A percentile compares a stretch with the other conserved stretches of the same genome.
These are phyloP conservation scores for Trypanosomatidae sp. DNA, from an alignment of 208 protist species.

Conservation along the genomic window DNA sequence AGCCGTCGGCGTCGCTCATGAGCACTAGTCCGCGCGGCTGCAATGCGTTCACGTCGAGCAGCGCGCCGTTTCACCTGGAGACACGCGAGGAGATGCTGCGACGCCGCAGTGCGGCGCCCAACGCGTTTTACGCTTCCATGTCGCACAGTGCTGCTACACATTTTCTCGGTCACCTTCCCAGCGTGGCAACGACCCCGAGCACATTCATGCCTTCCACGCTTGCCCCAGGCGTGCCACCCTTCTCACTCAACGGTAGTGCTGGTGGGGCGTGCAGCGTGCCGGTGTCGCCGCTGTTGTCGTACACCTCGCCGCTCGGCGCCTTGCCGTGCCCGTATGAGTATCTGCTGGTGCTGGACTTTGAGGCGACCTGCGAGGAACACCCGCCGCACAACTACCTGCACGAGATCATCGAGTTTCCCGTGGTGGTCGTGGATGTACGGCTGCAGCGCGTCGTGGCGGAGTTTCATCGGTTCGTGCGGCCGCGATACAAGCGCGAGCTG, in stretches of 20 bases:
- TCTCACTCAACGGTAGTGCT: slow-evolving; percentile 16
- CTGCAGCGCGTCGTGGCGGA: slow-evolving; percentile 70
- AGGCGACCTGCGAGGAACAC: slow-evolving; percentile 90
- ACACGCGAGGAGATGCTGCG: slow-evolving; percentile 87
- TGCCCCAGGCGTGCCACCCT: slow-evolving; percentile 10
- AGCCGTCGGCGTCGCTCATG: slow-evolving; percentile 11
- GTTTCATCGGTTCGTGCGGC: slow-evolving; percentile 91
- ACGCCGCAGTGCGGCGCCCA: slow-evolving; percentile 58
- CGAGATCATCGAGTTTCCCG: slow-evolving; percentile 97
- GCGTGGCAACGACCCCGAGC: slow-evolving; percentile 33
- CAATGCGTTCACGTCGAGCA: slow-evolving; percentile 20
- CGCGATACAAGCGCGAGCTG: slow-evolving; percentile 74
- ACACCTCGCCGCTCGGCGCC: slow-evolving; percentile 25
- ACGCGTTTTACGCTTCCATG: slow-evolving; percentile 52
- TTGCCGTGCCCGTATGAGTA: slow-evolving; percentile 86
- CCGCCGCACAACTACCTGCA: slow-evolving; percentile 71
- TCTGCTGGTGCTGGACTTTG: slow-evolving; percentile 92
- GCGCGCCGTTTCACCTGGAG: slow-evolving; percentile 63
- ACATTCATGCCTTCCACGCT: slow-evolving; percentile 24
- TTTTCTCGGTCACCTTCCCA: slow-evolving; percentile 23
- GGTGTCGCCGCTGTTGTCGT: slow-evolving; percentile 46
- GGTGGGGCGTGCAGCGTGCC: slow-evolving; percentile 36
- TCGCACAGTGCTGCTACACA: slow-evolving; percentile 27
- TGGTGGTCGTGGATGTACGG: slow-evolving; percentile 84
- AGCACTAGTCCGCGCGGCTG: slow-evolving; percentile 18